phyloP scores from a whole-genome alignment of 345 rosid species.

The Brassica napus region Da-Ae NC_063443.1:5076501-5077000 shows the following conservation, averaged over 20 bases:
- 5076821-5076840: slow-evolving; percentile 77
- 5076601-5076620: background rate
- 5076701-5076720: background rate
- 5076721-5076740: background rate
- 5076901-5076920: slow-evolving; percentile 73
- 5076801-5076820: background rate
- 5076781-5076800: background rate
- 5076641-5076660: background rate
- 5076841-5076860: slow-evolving; percentile 97
- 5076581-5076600: slow-evolving; percentile 2
- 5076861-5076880: slow-evolving; percentile 92
- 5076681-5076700: background rate
- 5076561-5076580: too few relatives aligned
- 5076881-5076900: slow-evolving; percentile 79
- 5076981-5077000: slow-evolving; percentile 87
- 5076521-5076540: background rate
- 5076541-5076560: background rate
- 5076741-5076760: background rate
- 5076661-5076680: background rate
- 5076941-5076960: slow-evolving; percentile 66
- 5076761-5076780: background rate
- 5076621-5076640: background rate
- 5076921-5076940: slow-evolving; percentile 86
- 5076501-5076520: background rate
- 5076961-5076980: slow-evolving; percentile 89